These are phyloP conservation scores for Agapanthus africanus DNA, from an alignment of 106 monocot genomes.

Conservation along the genomic window DNA sequence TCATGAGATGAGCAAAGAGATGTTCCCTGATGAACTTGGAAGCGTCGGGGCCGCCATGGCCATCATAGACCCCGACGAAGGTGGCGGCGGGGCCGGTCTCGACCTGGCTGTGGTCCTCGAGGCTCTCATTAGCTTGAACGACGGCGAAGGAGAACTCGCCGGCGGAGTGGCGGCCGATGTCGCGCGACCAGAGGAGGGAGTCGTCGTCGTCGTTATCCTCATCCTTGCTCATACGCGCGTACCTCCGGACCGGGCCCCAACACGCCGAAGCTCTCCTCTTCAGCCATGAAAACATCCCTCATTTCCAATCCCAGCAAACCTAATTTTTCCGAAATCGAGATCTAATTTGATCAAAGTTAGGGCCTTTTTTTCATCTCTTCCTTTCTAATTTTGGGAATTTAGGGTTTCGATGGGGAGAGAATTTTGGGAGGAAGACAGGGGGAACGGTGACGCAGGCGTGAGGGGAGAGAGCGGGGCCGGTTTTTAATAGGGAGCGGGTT, in stretches of 20 bases:
- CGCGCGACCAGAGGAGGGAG: conserved; percentile 68
- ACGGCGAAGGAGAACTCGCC: conserved; percentile 86
- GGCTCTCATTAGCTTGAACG: conserved; percentile 64
- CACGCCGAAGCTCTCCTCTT: conserved; percentile 48
- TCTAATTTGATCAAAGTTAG: not conserved
- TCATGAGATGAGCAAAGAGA: conserved; percentile 7
- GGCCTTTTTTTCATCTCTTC: not conserved
- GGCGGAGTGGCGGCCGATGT: conserved; percentile 50
- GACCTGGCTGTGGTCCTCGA: conserved; percentile 92
- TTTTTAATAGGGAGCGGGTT: not conserved
- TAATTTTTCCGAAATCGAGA: not conserved
- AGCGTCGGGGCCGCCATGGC: conserved; percentile 22
- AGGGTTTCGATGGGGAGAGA: not conserved
- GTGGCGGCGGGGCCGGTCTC: conserved; percentile 54
- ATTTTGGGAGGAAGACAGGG: not conserved
- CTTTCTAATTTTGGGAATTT: not conserved
- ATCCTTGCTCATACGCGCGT: conserved; percentile 76
- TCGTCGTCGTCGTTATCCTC: conserved; percentile 41
- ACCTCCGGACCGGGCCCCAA: conserved; percentile 56
- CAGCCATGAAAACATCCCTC: conserved; percentile 84
- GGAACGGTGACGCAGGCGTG: not conserved
- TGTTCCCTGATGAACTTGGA: conserved; percentile 15
- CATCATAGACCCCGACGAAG: conserved; percentile 33
- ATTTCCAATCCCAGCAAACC: conserved; percentile 37
- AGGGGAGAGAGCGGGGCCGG: not conserved